Base-by-base conservation (phyloP, 2,329 filamentous ascomycete genomes). In the Orbilia blumenaviensis region DNA sequence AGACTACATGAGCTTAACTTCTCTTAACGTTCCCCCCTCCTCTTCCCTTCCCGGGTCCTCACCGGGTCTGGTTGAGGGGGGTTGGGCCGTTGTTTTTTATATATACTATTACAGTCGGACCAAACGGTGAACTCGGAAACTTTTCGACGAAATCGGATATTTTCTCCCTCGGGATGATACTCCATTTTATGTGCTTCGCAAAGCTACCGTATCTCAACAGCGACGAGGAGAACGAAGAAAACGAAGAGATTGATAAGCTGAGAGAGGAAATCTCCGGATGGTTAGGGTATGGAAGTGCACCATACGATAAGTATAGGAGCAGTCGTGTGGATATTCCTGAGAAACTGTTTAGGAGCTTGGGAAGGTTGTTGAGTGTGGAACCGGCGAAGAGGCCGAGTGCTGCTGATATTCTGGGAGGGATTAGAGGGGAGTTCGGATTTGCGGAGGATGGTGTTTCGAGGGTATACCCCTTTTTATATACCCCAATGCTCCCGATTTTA, bases 61-160 rank as follows among this genome's bases (percentile, higher is more conserved):
- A 10, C 48, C 48, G 48, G 48, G n/a, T n/a, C n/a, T n/a, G n/a
- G n/a, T n/a, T n/a, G 41, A 44, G 18, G 41, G 41, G 41, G 23
- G 18, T 38, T 56, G 29, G 52, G n/a, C 29, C 21, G n/a, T 21
- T 18, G 21, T 4, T 36, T 34, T 52, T 52, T 34, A 32, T 41
- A 54, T 36, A 25, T 38, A 16, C 12, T 42, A 9, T 87, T 36
- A 83, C 82, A 46, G 78, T 78, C 18, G 56, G 89, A 68, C 83
- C 87, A 0, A 86, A 85, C 27, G 94, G 94, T 0, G 87, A 87
- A 0, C 94, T 92, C 80, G 93, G 92, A 6, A 97, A 98, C 81
- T 99, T 99, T 81, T 97, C 93, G 0, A 94, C 92, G 25, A 99
- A 98, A 81, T 97, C 94, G 0, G 95, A 99, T 81, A 91, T 99